These are phyloP conservation scores for Botrytis elliptica DNA, from an alignment of 2,329 filamentous ascomycete species.

Conservation along the genomic window DNA sequence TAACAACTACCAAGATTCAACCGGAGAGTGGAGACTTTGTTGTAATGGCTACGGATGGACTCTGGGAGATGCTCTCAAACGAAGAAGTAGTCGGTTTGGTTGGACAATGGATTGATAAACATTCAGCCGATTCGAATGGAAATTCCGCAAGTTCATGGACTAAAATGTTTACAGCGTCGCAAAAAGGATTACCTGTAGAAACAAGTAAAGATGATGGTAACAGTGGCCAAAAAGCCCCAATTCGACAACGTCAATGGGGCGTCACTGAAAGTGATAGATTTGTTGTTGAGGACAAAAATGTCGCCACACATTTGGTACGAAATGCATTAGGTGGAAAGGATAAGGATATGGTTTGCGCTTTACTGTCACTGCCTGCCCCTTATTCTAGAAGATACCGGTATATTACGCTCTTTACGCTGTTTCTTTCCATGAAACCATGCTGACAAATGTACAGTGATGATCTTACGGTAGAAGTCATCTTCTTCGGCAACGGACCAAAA, in stretches of 20 bases:
- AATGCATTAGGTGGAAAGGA: slow-evolving; percentile 95
- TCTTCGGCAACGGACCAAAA: slow-evolving; percentile 82
- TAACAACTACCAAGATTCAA: slow-evolving; percentile 89
- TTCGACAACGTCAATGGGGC: slow-evolving; percentile 89
- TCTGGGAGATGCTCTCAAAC: slow-evolving; percentile 99
- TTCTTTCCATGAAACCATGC: background rate
- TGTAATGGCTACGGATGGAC: slow-evolving; percentile 91
- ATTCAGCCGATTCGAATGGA: slow-evolving; percentile 44
- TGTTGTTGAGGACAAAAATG: slow-evolving; percentile 92
- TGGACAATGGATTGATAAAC: slow-evolving; percentile 91
- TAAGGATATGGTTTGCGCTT: slow-evolving; percentile 86
- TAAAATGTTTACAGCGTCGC: slow-evolving; percentile 57
- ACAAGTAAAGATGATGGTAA: slow-evolving; percentile 49
- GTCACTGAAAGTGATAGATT: slow-evolving; percentile 78
- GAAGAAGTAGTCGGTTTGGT: slow-evolving; percentile 97
- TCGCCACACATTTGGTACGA: slow-evolving; percentile 89
- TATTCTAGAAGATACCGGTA: slow-evolving; percentile 90
- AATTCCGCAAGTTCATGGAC: slow-evolving; percentile 61
- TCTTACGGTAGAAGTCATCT: slow-evolving; percentile 95
- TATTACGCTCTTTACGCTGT: slow-evolving; percentile 33
- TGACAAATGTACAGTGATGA: slow-evolving; percentile 65
- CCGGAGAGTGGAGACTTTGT: slow-evolving; percentile 91
- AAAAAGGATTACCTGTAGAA: slow-evolving; percentile 71
- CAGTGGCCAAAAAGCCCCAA: slow-evolving; percentile 79
- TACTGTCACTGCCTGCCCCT: slow-evolving; percentile 87